Base-by-base conservation (phyloP, 2,329 filamentous ascomycete genomes). In the Lasiodiplodia gonubiensis region DNA sequence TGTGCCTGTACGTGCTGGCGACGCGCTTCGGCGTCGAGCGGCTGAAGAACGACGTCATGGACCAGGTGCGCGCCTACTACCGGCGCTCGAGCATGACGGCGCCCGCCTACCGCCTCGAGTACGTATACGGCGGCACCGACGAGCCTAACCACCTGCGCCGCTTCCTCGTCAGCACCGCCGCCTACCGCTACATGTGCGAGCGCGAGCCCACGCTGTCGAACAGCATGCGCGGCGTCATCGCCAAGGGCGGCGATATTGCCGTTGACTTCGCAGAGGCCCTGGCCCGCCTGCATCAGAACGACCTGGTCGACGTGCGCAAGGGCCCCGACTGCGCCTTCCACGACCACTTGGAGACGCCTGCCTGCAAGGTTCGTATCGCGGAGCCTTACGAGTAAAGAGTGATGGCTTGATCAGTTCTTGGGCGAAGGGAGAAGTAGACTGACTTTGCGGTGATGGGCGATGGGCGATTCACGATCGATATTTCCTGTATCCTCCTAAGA, bases 71-170 rank as follows among this genome's bases (percentile, higher is more conserved):
- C 48, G 53, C 67, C 59, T 78, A 79, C 71, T 78, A 78, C 71
- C 69, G 68, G 35, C 48, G 42, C 30, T 66, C 72, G 52, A 70
- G 72, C 67, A 74, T 78, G 74, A 78, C 77, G 16, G 76, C 77
- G 18, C 72, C 77, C 2, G 70, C 77, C 18, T 78, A 75, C 69
- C 73, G 77, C 35, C 70, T 78, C 42, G 76, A 78, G 67, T 79
- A 78, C 71, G 72, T 78, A 55, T 78, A 77, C 72, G 69, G 70
- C 23, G 71, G 69, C 69, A 76, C 74, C 4, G n/a, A 49, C 3
- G 64, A 46, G 16, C 69, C 73, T 10, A 74, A 74, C 65, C 67
- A 52, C 18, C 74, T 79, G 76, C 73, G 75, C 48, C 69, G 66
- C 51, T 79, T 78, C 70, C 72, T 78, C 39, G 64, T 74, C 30